Base-by-base conservation (phyloP, 2,329 filamentous ascomycete species). In the Colletotrichum sp. region DNA sequence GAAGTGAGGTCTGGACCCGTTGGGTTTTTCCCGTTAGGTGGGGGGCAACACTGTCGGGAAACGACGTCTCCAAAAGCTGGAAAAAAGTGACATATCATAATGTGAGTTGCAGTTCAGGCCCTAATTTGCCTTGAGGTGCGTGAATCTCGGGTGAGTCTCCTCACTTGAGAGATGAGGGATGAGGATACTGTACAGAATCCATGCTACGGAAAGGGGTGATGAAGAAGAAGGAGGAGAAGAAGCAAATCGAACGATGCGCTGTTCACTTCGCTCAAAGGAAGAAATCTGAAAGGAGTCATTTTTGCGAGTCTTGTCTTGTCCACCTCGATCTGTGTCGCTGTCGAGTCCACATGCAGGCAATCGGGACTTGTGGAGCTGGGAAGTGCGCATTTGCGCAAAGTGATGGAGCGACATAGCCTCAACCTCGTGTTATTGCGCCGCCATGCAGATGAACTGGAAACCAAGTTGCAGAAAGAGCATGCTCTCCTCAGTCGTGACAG, bases 71-170 rank as follows among this genome's bases (percentile, higher is more conserved):
- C 8, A 64, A 44, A 39, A n/a, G 65, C 28, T 34, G 39, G 30
- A 44, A 57, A 52, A 62, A 72, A 62, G 28, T 68, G 69, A 69
- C 18, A 63, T 36, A 68, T 75, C 55, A 72, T 34, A 71, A 44
- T 12, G 9, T 28, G 26, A 59, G 32, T 18, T 13, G 55, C 15
- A 62, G 16, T 18, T 16, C 26, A 28, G 39, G 28, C 15, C 24
- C 44, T 44, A 15, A 24, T 21, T 26, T 16, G 36, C 21, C 36
- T n/a, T 39, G 16, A 52, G 59, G 49, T 12, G 15, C 21, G 24
- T 30, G 32, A 49, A 5, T 34, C 32, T 66, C 26, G n/a, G 26
- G 30, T 24, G 44, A 36, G 44, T 52, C 30, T 49, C 32, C 49
- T 63, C 34, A n/a, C 21, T n/a, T n/a, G 36, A 6, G 59, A n/a